Percentiles rank a stretch among this genome's conserved stretches.
Evolutionary conservation across 202 grass and related monocot species (phyloP).

Genomic region (Alloteropsis angusta): DNA sequence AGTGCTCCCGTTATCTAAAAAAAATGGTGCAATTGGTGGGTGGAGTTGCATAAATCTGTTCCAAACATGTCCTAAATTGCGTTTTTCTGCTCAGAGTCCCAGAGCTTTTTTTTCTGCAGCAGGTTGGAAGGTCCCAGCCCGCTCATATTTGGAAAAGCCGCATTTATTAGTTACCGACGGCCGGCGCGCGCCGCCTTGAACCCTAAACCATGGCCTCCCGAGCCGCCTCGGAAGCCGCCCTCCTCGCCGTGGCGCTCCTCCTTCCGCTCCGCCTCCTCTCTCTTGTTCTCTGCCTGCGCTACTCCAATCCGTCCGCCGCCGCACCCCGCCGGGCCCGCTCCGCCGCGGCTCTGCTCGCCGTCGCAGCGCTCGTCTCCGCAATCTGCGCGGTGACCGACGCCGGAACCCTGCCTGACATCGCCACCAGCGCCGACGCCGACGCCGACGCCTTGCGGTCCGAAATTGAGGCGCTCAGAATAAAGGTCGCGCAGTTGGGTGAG

Average conservation of each 20-base stretch:
- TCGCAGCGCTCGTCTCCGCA: conserved; percentile 23
- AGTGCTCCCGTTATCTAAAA: too few relatives aligned
- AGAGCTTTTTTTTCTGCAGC: too few relatives aligned
- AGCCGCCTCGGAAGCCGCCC: background rate
- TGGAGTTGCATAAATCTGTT: too few relatives aligned
- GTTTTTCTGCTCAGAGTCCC: too few relatives aligned
- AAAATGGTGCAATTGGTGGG: too few relatives aligned
- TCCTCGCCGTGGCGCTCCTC: background rate
- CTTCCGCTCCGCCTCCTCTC: conserved; percentile 14
- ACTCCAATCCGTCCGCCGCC: background rate
- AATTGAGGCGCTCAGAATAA: conserved; percentile 38
- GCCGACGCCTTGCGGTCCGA: conserved; percentile 25
- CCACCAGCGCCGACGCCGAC: background rate
- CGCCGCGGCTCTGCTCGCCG: conserved; percentile 12
- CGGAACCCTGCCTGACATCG: background rate
- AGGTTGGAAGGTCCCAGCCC: background rate
- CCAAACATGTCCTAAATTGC: too few relatives aligned
- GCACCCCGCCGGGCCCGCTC: background rate
- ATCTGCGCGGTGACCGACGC: conserved; percentile 11
- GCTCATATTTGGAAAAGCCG: conserved; percentile 12
- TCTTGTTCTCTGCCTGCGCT: background rate
- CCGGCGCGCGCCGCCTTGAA: conserved; percentile 7
- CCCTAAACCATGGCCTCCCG: conserved; percentile 35
- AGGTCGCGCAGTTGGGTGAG: conserved; percentile 42
- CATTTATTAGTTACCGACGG: background rate